A percentile compares a stretch with the other conserved stretches of the same genome.
phyloP scores from a whole-genome alignment of 805 yeast species.

The Wickerhamiella shivajii region DNA sequence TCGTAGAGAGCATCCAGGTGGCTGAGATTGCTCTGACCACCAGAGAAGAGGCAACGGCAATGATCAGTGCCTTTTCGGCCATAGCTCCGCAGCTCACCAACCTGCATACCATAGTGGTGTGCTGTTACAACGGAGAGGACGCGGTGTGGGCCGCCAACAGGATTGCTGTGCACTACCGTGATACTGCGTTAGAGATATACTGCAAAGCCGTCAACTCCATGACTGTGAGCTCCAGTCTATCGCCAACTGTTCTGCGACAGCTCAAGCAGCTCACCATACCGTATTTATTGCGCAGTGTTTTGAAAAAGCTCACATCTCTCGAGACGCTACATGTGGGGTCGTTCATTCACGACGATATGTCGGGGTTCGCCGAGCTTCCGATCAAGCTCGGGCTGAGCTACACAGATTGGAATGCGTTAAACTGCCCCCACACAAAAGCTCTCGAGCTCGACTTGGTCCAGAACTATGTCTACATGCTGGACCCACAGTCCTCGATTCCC shows the following conservation, averaged over 20 bases:
- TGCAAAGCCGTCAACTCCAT: not conserved
- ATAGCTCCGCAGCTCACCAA: not conserved
- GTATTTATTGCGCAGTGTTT: not conserved
- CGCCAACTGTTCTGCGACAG: not conserved
- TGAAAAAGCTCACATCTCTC: not conserved
- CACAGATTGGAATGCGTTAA: constrained; percentile 3
- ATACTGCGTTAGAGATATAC: not conserved
- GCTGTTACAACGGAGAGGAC: constrained; percentile 2
- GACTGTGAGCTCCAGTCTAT: not conserved
- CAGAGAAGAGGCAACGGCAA: not conserved
- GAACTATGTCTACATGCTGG: not conserved
- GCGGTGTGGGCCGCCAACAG: not conserved
- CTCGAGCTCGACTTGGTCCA: constrained; percentile 5
- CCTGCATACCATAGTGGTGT: not conserved
- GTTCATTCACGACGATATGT: not conserved
- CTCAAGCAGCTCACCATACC: not conserved
- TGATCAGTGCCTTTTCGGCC: not conserved
- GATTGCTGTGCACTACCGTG: not conserved
- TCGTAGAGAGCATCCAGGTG: not conserved
- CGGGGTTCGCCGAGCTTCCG: not conserved
- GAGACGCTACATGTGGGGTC: not conserved
- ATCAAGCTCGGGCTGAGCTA: not conserved
- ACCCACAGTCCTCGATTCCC: not conserved
- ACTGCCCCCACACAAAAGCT: not conserved
- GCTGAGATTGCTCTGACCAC: not conserved